These are phyloP conservation scores for Trichoderma reesei DNA, from an alignment of 495 filamentous ascomycete genomes.

Conservation along the genomic window DNA sequence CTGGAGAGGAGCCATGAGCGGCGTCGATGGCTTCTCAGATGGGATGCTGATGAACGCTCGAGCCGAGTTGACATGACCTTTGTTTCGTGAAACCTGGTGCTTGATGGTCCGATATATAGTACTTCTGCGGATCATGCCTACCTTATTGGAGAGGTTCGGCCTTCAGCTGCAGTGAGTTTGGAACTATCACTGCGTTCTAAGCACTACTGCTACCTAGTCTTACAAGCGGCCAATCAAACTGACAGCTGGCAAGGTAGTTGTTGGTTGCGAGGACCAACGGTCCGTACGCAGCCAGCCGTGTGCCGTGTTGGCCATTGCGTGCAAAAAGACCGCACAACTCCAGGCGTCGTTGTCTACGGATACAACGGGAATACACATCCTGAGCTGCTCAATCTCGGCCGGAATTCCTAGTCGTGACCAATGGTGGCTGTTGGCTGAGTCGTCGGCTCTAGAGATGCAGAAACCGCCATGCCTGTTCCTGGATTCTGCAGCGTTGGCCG, in stretches of 20 bases:
- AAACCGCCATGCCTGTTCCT: slow-evolving; percentile 1
- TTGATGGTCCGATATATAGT: background rate
- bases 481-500: background rate
- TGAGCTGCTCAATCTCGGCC: background rate
- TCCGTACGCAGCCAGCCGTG: background rate
- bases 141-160: background rate
- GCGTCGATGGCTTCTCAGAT: background rate
- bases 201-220: background rate
- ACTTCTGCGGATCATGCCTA: background rate
- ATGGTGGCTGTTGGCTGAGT: background rate
- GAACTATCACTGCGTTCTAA: background rate
- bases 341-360: background rate
- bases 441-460: too few species aligned
- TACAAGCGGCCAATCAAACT: background rate
- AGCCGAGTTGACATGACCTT: background rate
- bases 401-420: background rate
- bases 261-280: background rate
- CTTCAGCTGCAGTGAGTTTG: background rate
- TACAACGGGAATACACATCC: background rate
- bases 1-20: background rate
- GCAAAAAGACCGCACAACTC: background rate
- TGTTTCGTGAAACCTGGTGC: background rate
- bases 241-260: background rate
- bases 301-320: background rate
- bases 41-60: background rate